Conservation (phyloP, 768 basidiomycete species). For the Lactifluus hygrophoroides region DNA sequence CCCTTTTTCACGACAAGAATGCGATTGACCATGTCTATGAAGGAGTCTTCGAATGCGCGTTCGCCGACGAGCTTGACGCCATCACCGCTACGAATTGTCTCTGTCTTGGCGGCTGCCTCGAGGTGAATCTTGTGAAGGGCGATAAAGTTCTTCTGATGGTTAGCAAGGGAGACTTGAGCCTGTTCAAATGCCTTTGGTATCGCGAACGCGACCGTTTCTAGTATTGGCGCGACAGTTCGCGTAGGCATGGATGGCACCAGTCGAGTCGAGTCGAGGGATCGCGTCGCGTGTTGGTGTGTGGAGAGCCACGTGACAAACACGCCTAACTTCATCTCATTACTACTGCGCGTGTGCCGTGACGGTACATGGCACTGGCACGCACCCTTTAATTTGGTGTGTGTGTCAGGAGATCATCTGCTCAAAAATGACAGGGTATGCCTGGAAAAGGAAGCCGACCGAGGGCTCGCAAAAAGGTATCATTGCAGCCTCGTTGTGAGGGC, state of each 20-base stretch:
- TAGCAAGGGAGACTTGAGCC: constrained; percentile 60
- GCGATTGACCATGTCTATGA: constrained; percentile 50
- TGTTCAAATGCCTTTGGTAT: constrained; percentile 72
- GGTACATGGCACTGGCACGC: neutral
- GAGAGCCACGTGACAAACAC: constrained; percentile 7
- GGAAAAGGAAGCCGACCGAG: constrained; percentile 13
- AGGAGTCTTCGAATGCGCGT: constrained; percentile 58
- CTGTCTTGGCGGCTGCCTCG: constrained; percentile 47
- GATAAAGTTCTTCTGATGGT: constrained; percentile 86
- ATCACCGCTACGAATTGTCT: constrained; percentile 40
- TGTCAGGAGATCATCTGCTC: constrained; percentile 6
- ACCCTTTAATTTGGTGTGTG: neutral
- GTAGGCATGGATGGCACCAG: constrained; percentile 1
- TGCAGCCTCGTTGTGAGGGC: constrained; percentile 20
- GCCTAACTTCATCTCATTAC: neutral
- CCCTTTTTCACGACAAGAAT: constrained; percentile 77
- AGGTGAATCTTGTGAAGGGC: constrained; percentile 72
- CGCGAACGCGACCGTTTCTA: constrained; percentile 26
- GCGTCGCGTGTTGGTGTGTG: neutral
- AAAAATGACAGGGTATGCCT: constrained; percentile 1
- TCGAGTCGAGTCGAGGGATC: neutral
- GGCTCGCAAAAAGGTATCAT: constrained; percentile 7
- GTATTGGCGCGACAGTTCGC: constrained; percentile 25
- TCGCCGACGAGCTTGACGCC: constrained; percentile 63
- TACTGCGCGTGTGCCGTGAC: too few relatives aligned